Conservation (phyloP, 2,329 filamentous ascomycete species). For the Aquanectria penicillioides region DNA sequence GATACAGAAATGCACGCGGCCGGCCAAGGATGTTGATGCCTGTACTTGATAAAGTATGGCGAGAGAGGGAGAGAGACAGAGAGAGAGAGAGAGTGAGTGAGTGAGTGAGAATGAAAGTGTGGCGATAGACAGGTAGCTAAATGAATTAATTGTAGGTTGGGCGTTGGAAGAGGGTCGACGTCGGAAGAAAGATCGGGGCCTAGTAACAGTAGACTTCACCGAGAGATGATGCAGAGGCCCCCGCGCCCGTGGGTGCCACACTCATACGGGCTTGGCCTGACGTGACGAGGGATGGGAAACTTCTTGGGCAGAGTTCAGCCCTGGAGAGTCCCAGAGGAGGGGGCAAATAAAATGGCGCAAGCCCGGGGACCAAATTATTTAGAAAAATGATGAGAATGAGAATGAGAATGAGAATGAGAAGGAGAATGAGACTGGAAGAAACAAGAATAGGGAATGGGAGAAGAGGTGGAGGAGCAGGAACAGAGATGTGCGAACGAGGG, state of each 20-base stretch:
- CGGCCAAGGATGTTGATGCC: too few species aligned
- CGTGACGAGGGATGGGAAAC: constrained; percentile 2
- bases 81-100: background rate
- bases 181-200: constrained; percentile 35
- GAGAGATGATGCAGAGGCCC: background rate
- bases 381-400: too few species aligned
- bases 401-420: background rate
- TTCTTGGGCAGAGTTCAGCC: background rate
- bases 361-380: too few species aligned
- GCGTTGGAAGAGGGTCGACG: constrained; percentile 36
- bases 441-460: background rate
- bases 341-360: too few species aligned
- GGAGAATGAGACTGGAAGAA: background rate
- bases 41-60: too few species aligned
- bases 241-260: constrained; percentile 6
- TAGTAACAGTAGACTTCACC: background rate
- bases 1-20: too few species aligned
- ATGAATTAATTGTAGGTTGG: background rate
- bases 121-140: background rate
- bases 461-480: background rate
- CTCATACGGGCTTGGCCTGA: constrained; percentile 3
- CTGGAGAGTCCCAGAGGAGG: too few species aligned
- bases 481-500: too few species aligned
- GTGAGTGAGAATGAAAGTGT: background rate
- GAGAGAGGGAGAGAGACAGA: background rate